These are phyloP conservation scores for Hamamelis virginiana DNA, from an alignment of 164 flowering plant genomes.

Conservation along the genomic window DNA sequence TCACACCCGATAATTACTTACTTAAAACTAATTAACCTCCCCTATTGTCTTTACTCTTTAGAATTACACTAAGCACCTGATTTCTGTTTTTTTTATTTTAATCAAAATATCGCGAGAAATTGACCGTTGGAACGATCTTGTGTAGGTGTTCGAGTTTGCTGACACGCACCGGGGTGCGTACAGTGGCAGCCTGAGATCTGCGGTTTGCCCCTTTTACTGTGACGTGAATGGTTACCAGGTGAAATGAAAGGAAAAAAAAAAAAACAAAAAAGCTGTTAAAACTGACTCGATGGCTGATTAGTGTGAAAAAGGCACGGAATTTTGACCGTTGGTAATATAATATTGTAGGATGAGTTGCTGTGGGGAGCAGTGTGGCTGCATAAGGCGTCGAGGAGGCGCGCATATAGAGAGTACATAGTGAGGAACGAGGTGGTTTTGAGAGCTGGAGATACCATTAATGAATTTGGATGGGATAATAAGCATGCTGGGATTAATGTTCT, in stretches of 20 bases:
- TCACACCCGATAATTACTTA: neutral
- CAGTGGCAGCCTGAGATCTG: constrained; percentile 60
- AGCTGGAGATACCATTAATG: constrained; percentile 89
- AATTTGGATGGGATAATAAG: constrained; percentile 98
- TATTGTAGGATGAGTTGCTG: constrained; percentile 75
- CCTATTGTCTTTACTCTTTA: no score
- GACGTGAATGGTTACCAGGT: constrained; percentile 92
- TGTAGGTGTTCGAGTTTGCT: constrained; percentile 86
- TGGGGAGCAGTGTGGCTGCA: constrained; percentile 98
- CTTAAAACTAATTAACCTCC: no score
- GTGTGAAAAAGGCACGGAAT: neutral
- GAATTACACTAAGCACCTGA: no score
- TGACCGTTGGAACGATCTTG: constrained; percentile 16
- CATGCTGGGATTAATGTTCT: constrained; percentile 97
- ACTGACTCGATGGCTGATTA: no score
- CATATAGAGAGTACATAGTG: constrained; percentile 82
- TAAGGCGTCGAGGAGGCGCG: constrained; percentile 81
- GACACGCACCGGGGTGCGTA: constrained; percentile 89
- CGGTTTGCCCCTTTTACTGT: constrained; percentile 96
- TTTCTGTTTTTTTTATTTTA: no score
- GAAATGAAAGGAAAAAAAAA: no score
- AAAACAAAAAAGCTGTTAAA: no score
- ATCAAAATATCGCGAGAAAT: neutral
- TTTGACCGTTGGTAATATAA: constrained; percentile 13
- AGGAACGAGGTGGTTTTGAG: constrained; percentile 78